These are phyloP conservation scores for Polygonum maritimum DNA, from an alignment of 148 eudicot species.

Conservation along the genomic window DNA sequence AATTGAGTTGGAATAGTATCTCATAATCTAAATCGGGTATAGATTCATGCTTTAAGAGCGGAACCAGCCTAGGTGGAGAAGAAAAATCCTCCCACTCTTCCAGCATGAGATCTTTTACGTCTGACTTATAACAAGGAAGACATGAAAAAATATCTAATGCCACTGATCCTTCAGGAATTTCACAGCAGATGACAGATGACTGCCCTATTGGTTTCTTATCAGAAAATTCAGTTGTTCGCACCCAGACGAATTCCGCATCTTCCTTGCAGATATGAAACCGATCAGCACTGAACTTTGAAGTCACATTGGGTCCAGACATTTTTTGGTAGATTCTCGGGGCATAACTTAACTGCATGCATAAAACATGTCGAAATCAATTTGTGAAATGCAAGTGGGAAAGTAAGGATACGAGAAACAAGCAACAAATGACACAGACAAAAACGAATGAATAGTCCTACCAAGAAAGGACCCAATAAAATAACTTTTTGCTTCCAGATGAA, in stretches of 20 bases:
- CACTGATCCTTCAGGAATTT: slow-evolving; percentile 37
- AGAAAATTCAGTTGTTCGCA: slow-evolving; percentile 89
- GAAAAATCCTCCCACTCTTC: slow-evolving; percentile 45
- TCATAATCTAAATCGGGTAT: slow-evolving; percentile 44
- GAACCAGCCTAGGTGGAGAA: slow-evolving; percentile 54
- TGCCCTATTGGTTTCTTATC: slow-evolving; percentile 51
- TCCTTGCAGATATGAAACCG: slow-evolving; percentile 86
- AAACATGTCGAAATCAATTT: not conserved
- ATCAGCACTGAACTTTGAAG: slow-evolving; percentile 47
- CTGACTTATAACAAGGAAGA: slow-evolving; percentile 45
- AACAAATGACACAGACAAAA: not conserved
- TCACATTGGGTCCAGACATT: slow-evolving; percentile 52
- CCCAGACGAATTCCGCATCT: slow-evolving; percentile 67
- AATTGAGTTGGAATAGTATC: slow-evolving; percentile 80
- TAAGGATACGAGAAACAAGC: not conserved
- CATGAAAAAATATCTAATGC: slow-evolving; percentile 30
- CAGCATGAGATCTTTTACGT: slow-evolving; percentile 29
- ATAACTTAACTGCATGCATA: slow-evolving; percentile 56
- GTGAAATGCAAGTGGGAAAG: not conserved
- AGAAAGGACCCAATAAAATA: not conserved
- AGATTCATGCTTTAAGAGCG: slow-evolving; percentile 45
- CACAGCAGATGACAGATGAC: slow-evolving; percentile 68
- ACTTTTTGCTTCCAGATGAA: not conserved
- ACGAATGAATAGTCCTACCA: not conserved
- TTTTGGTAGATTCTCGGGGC: slow-evolving; percentile 73